Evolutionary conservation across 2,329 filamentous ascomycete genomes (phyloP), one percentile per base, ranked within the genome.

Genomic region (Tolypocladium paradoxum): DNA sequence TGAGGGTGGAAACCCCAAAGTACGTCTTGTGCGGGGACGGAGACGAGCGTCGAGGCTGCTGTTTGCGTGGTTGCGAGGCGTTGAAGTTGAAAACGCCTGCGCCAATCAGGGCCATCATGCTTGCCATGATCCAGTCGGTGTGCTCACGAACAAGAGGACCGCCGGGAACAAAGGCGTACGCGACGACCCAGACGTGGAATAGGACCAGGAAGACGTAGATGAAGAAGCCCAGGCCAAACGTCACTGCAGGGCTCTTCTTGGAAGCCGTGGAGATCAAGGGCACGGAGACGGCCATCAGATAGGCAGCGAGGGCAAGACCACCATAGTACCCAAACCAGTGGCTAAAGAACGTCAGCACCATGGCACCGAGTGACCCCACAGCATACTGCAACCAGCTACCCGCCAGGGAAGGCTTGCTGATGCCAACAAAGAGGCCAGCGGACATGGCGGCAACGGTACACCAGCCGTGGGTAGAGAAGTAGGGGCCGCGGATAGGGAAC

Each of bases 111-210:
- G 90, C 67, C 88, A 97, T 95, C 64, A 81, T 95, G 8, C 81
- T 81, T 6, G 82, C 79, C 90, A 97, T 95, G 64, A 99, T 79
- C 88, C 91, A 96, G 67, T 97, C 92, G 1, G 91, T 99, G 65
- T 85, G 91, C 68, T 99, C 93, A 46, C 93, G 85, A 45, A 99
- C 88, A 1, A 96, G 78, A 3, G 90, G 90, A 2, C 93, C 93
- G 50, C 93, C 93, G 2, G 93, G 93, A 3, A 99, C 93, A 61
- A 99, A 99, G 14, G 93, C 93, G 64, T 99, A 99, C 2, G 93
- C 93, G 12, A 99, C 93, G 36, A 96, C 88, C 93, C 93, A 99
- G 53, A 96, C 90, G 65, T 97, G 92, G 76, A 96, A 96, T n/a
- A 99, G 80, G 5, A 96, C 85, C 73, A 97, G 73, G 62, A 97